Evolutionary conservation across 1,284 basidiomycete genomes (phyloP), one percentile per base, ranked within the genome.

Genomic region (Jaminaea rosea): DNA sequence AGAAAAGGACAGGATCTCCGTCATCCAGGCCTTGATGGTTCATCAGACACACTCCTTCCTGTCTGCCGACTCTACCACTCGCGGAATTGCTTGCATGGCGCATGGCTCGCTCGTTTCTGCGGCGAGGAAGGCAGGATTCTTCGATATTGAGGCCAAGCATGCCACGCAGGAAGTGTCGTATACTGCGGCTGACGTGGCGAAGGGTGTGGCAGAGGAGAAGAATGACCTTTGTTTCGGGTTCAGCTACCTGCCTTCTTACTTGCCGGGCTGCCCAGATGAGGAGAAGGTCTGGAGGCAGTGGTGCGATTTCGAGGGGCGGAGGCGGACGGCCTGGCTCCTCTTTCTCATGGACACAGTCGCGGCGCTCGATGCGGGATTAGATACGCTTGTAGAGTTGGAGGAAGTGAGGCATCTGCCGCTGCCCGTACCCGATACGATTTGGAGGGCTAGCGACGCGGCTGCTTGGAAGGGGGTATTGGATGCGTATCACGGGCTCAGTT

Each of bases 21-120:
- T 66, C 51, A 63, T 68, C n/a, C 63, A 66, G 47, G 46, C 64
- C 17, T 47, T 68, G 36, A 58, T 66, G 53, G 54, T 68, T n/a
- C 59, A 51, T 47, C 59, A 66, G 46, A 42, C 56, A 49, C 62
- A 66, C 54, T 64, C 62, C 31, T 64, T 68, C 17, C 52, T 68
- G 23, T 55, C 53, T 45, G 53, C 61, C 47, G 63, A 68, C 32
- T 45, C 59, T 4, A 39, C 53, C 5, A 58, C 55, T 2, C 52
- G 65, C 8, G 52, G 54, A 28, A 50, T 59, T 2, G 65, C 63
- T 13, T 64, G 58, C 36, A 39, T 58, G 13, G 56, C 59, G 32
- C 60, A 66, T 46, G 56, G 56, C 47, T 56, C 58, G 26, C 58
- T 65, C 23, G 58, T 66, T 9, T 47, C 49, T 4, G 26, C 64